Percentiles rank a stretch among this genome's conserved stretches.
Conservation (phyloP, 495 filamentous ascomycete species). For the Cladorrhinum samala region DNA sequence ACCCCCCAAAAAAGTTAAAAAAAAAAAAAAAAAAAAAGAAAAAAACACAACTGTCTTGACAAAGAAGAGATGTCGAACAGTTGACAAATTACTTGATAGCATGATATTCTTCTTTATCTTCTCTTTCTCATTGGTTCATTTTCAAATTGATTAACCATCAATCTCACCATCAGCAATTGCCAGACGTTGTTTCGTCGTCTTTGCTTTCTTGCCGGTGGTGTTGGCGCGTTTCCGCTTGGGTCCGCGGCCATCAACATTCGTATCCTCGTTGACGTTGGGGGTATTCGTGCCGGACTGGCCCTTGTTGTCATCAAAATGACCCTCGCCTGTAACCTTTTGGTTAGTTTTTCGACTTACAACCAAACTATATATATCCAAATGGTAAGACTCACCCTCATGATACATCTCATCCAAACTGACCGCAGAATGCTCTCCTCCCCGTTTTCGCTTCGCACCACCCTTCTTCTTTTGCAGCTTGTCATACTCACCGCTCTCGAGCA, state of each 20-base stretch:
- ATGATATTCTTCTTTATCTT: no score
- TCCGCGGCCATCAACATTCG: constrained; percentile 38
- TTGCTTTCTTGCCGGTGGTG: constrained; percentile 77
- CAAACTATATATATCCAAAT: not conserved
- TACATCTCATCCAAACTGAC: constrained; percentile 94
- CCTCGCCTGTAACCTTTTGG: constrained; percentile 61
- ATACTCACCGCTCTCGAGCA: constrained; percentile 54
- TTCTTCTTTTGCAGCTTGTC: constrained; percentile 67
- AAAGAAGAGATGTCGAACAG: no score
- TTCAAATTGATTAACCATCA: constrained; percentile 25
- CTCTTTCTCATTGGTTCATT: no score
- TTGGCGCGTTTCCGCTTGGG: constrained; percentile 43
- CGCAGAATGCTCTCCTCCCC: constrained; percentile 33
- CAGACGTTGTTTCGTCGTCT: constrained; percentile 82
- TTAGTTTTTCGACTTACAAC: not conserved
- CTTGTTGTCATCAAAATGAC: constrained; percentile 86
- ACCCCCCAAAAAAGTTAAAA: no score
- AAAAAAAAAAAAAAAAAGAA: no score
- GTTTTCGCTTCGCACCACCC: constrained; percentile 39
- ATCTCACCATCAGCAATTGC: constrained; percentile 77
- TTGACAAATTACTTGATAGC: no score
- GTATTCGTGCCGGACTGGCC: constrained; percentile 81
- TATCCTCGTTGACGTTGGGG: constrained; percentile 46
- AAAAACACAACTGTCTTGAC: no score
- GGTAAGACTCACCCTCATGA: constrained; percentile 73